Evolutionary conservation across 2,329 filamentous ascomycete genomes (phyloP).

Genomic region (Mycosphaerella sp.): DNA sequence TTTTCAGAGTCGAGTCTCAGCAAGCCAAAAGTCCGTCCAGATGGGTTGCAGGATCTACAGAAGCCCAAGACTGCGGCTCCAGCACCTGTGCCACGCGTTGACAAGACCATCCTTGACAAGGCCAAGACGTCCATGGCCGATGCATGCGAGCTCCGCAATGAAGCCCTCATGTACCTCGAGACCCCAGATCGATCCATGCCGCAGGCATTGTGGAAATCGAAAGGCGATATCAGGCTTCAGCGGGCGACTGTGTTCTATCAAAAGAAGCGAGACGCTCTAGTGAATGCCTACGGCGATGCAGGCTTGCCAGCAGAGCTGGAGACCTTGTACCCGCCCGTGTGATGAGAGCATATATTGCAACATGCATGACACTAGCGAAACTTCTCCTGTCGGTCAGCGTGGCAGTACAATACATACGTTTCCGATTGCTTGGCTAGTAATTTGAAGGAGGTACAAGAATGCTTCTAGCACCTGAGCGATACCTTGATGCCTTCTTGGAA

Average conservation of each 20-base stretch:
- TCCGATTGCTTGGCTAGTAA: too few relatives aligned
- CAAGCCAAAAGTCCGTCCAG: conserved; percentile 13
- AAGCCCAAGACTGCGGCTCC: neutral
- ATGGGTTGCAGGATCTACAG: neutral
- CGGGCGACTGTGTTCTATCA: conserved; percentile 19
- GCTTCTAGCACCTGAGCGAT: too few relatives aligned
- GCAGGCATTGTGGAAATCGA: conserved; percentile 9
- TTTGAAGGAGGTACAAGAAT: too few relatives aligned
- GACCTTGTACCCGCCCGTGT: neutral
- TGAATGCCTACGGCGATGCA: neutral
- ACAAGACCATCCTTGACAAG: conserved; percentile 1
- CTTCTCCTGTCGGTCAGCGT: too few relatives aligned
- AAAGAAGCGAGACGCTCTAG: conserved; percentile 16
- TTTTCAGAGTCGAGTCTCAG: conserved; percentile 13
- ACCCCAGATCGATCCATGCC: conserved; percentile 11
- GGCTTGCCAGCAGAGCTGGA: neutral
- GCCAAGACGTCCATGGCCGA: conserved; percentile 8
- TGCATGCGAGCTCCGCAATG: conserved; percentile 8
- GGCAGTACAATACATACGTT: too few relatives aligned
- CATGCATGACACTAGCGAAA: too few relatives aligned
- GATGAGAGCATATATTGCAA: neutral
- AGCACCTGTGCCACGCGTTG: neutral
- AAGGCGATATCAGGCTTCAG: conserved; percentile 13
- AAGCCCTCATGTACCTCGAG: conserved; percentile 10
- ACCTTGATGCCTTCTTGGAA: too few relatives aligned